Conservation (phyloP, 1,139 yeast genomes). For the Blastobotrys petasosporus region DNA sequence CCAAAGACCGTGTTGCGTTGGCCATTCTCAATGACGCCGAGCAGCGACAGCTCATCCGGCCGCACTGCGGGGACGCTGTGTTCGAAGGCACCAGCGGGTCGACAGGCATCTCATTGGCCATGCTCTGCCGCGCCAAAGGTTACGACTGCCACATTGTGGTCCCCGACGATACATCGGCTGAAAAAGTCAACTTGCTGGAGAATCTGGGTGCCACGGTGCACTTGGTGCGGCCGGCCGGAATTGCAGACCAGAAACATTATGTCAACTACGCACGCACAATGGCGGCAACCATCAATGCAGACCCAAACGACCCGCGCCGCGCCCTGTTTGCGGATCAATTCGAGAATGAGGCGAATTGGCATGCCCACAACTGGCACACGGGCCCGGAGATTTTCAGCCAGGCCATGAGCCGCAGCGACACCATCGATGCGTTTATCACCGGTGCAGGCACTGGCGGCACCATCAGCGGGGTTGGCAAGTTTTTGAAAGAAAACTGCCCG, state of each 20-base stretch:
- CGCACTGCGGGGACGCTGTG: slow-evolving; percentile 57
- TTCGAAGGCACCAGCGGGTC: slow-evolving; percentile 97
- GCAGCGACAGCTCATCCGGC: slow-evolving; percentile 48
- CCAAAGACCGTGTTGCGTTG: slow-evolving; percentile 90
- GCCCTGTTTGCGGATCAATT: slow-evolving; percentile 95
- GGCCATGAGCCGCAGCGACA: slow-evolving; percentile 41
- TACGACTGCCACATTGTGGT: slow-evolving; percentile 84
- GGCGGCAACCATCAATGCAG: slow-evolving; percentile 49
- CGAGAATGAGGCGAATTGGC: slow-evolving; percentile 90
- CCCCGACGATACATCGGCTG: slow-evolving; percentile 91
- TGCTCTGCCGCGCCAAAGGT: slow-evolving; percentile 81
- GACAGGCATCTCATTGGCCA: slow-evolving; percentile 90
- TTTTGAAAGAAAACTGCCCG: slow-evolving; percentile 49
- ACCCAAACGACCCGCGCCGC: slow-evolving; percentile 26
- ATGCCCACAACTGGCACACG: slow-evolving; percentile 70
- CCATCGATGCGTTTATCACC: slow-evolving; percentile 68
- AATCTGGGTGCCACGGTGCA: slow-evolving; percentile 82
- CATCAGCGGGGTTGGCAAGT: slow-evolving; percentile 78
- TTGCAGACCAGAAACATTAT: slow-evolving; percentile 88
- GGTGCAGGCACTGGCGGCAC: slow-evolving; percentile 80
- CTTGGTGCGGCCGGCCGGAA: slow-evolving; percentile 89
- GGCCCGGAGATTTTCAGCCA: slow-evolving; percentile 88
- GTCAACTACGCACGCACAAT: slow-evolving; percentile 78
- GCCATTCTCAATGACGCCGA: slow-evolving; percentile 74
- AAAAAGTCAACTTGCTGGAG: slow-evolving; percentile 64